Evolutionary conservation across 352 stramenopile genomes (phyloP).

Genomic region (Elongisporangium undulatum): DNA sequence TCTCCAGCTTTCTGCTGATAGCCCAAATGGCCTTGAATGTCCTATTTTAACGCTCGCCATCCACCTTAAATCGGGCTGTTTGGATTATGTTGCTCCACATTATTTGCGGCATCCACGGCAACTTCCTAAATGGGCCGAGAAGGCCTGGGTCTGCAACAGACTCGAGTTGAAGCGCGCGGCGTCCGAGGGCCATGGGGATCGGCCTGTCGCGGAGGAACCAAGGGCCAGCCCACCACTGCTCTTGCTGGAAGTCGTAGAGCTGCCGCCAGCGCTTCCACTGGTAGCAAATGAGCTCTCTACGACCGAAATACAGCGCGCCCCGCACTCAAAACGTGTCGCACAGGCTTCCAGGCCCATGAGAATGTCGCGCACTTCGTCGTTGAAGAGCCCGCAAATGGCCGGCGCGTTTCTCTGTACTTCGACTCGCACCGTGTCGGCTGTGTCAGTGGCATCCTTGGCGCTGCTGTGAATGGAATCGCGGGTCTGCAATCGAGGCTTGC

Average conservation of each 20-base stretch:
- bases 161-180: constrained; percentile 32
- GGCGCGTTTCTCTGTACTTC: neutral
- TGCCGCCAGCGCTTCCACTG: neutral
- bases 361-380: constrained; percentile 33
- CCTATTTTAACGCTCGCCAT: neutral
- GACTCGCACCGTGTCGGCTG: neutral
- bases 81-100: neutral
- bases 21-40: neutral
- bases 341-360: constrained; percentile 46
- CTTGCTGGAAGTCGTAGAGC: neutral
- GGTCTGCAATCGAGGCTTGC: constrained; percentile 22
- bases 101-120: neutral
- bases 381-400: constrained; percentile 30
- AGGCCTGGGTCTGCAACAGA: constrained; percentile 55
- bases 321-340: constrained; percentile 53
- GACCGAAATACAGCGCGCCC: constrained; percentile 27
- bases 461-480: constrained; percentile 33
- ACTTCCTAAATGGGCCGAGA: constrained; percentile 33
- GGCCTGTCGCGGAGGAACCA: constrained; percentile 12
- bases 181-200: constrained; percentile 26
- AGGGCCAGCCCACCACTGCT: neutral
- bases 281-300: constrained; percentile 28
- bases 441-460: neutral
- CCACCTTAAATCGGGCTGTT: neutral
- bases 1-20: neutral